Evolutionary conservation across 345 rosid species (phyloP), one percentile per base, ranked within the genome.

Genomic region (Acer campestre): DNA sequence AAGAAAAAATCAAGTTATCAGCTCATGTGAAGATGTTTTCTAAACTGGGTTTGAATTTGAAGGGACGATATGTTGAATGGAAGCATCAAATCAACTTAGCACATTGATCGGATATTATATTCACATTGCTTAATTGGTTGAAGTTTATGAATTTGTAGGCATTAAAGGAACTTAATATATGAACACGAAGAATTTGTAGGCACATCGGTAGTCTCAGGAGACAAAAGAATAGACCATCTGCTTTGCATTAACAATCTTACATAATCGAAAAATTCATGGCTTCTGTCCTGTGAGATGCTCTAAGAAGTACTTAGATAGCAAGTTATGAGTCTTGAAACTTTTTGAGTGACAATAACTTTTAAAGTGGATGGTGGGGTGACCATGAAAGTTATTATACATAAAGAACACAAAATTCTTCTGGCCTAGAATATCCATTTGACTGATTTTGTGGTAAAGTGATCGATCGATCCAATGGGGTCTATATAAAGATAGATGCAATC

Each of bases 11-110:
- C 13, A 70, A 53, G 62, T 18, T 53, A 27, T 27, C n/a, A 35
- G 40, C 46, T 16, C 46, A 65, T 65, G 68, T 65, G 68, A 31
- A 42, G 25, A 7, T 38, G 75, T 72, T 72, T 72, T 29, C 67
- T 22, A 6, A 64, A 65, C 61, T 17, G 55, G 68, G 42, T 9
- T 2, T 13, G 46, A 68, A 13, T 20, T n/a, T 59, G 29, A 59
- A 59, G 25, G 64, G 27, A 59, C 22, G 29, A 22, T 59, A 22
- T n/a, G 64, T 59, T 59, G 64, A 59, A 59, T n/a, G 13, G 23
- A 22, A 59, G 64, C 64, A 59, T n/a, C 2, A 7, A n/a, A 59
- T 59, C n/a, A 16, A 16, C 58, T 53, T 53, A 53, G n/a, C n/a
- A 35, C 38, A 35, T 4, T 35, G 38, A 4, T 3, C 4, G 6